A percentile compares a stretch with the other conserved stretches of the same genome.
Conservation (phyloP, 768 basidiomycete genomes). For the Zangia roseola region DNA sequence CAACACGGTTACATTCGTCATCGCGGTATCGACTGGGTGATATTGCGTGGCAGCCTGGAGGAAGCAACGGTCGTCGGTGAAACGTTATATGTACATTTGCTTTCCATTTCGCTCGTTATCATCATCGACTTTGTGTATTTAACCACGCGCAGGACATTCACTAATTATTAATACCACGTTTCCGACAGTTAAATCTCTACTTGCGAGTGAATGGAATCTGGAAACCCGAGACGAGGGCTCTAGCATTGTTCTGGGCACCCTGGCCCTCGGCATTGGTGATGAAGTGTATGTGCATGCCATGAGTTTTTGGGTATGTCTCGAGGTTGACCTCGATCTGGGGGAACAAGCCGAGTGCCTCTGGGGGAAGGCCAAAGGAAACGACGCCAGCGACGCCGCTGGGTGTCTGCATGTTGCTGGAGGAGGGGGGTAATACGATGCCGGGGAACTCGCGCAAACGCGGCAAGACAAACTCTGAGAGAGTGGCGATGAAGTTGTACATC, state of each 20-base stretch:
- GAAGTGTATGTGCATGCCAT: constrained; percentile 94
- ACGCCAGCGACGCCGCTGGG: constrained; percentile 83
- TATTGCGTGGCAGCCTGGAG: constrained; percentile 53
- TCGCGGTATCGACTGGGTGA: constrained; percentile 59
- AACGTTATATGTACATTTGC: constrained; percentile 10
- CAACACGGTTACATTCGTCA: constrained; percentile 34
- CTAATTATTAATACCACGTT: constrained; percentile 25
- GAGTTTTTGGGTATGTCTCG: constrained; percentile 81
- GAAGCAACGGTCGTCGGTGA: constrained; percentile 22
- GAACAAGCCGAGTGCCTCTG: constrained; percentile 84
- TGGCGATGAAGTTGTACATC: constrained; percentile 93
- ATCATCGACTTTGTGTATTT: constrained; percentile 14
- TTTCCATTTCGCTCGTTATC: constrained; percentile 20
- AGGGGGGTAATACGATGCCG: constrained; percentile 77
- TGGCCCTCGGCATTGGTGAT: constrained; percentile 83
- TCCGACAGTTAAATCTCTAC: constrained; percentile 17
- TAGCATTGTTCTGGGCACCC: constrained; percentile 88
- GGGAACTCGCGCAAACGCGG: constrained; percentile 89
- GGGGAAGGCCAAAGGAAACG: constrained; percentile 83
- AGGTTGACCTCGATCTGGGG: constrained; percentile 95
- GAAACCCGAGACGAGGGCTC: constrained; percentile 86
- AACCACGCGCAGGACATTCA: constrained; percentile 19
- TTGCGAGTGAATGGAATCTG: constrained; percentile 80
- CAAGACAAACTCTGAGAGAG: constrained; percentile 91
- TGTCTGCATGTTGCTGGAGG: constrained; percentile 65